phyloP scores from a whole-genome alignment of 306 rosid genomes.

The Cicer arietinum region DNA sequence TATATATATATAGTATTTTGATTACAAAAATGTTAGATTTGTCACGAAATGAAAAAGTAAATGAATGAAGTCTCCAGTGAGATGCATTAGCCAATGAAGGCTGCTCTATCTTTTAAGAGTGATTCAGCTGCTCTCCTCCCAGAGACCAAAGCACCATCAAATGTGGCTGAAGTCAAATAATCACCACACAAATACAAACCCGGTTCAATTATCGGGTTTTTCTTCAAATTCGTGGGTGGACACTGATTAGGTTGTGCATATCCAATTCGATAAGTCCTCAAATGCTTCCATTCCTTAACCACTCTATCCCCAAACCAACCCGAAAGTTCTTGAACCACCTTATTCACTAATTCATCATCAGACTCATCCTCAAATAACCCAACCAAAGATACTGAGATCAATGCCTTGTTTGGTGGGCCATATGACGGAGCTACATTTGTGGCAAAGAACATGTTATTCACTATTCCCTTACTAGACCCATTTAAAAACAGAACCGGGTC shows the following conservation, averaged over 20 bases:
- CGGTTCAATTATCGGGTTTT: slow-evolving; percentile 55
- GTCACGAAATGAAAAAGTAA: not conserved
- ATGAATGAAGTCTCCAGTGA: not conserved
- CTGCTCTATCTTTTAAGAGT: slow-evolving; percentile 58
- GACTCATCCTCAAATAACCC: slow-evolving; percentile 55
- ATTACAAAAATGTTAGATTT: not conserved
- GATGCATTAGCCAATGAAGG: not conserved
- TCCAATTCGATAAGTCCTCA: slow-evolving; percentile 71
- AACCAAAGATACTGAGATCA: slow-evolving; percentile 71
- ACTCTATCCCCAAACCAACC: slow-evolving; percentile 66
- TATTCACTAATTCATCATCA: slow-evolving; percentile 55
- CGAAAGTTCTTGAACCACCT: slow-evolving; percentile 61
- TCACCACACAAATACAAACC: slow-evolving; percentile 85
- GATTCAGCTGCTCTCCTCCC: slow-evolving; percentile 86
- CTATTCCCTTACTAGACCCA: slow-evolving; percentile 83
- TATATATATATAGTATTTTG: too few species aligned
- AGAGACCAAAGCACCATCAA: slow-evolving; percentile 89
- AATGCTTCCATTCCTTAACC: slow-evolving; percentile 68
- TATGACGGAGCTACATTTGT: slow-evolving; percentile 84
- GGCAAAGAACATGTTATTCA: slow-evolving; percentile 89
- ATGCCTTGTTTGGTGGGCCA: slow-evolving; percentile 66
- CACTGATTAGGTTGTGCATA: slow-evolving; percentile 88
- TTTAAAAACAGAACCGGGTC: slow-evolving; percentile 74
- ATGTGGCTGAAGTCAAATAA: slow-evolving; percentile 76
- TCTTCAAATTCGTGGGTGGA: slow-evolving; percentile 67